Evolutionary conservation across 2,329 filamentous ascomycete species (phyloP).

Genomic region (Talaromyces sp.): DNA sequence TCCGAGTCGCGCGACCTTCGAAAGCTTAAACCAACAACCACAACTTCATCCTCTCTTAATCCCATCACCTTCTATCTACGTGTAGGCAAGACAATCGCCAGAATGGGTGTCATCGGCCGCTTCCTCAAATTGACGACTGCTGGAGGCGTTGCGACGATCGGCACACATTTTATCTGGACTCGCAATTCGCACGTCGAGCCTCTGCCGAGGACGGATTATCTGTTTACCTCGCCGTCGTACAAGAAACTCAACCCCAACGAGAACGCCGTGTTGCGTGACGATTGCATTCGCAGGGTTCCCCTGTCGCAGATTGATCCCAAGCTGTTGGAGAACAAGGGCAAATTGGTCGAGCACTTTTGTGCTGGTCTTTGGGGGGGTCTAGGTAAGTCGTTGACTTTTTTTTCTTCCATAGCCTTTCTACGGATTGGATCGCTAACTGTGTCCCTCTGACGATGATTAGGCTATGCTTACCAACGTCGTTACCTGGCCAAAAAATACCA

Average conservation of each 20-base stretch:
- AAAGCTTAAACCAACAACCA: constrained; percentile 4
- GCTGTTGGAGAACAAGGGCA: constrained; percentile 58
- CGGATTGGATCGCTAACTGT: background rate
- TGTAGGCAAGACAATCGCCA: constrained; percentile 1
- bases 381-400: constrained; percentile 46
- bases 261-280: constrained; percentile 62
- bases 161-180: constrained; percentile 53
- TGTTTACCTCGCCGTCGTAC: constrained; percentile 58
- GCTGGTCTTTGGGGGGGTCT: constrained; percentile 64
- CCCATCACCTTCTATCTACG: background rate
- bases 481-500: constrained; percentile 59
- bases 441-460: constrained; percentile 21
- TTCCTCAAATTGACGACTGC: constrained; percentile 44
- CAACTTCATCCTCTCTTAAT: background rate
- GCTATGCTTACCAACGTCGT: constrained; percentile 53
- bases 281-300: constrained; percentile 61
- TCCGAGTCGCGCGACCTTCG: constrained; percentile 8
- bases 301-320: constrained; percentile 62
- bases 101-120: constrained; percentile 54
- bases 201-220: constrained; percentile 57
- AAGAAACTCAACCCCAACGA: constrained; percentile 58
- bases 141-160: constrained; percentile 49
- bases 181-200: constrained; percentile 56
- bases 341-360: constrained; percentile 63
- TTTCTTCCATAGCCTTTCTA: background rate